phyloP scores from a whole-genome alignment of 1,284 basidiomycete genomes.

The Ustilago loliicola region DNA sequence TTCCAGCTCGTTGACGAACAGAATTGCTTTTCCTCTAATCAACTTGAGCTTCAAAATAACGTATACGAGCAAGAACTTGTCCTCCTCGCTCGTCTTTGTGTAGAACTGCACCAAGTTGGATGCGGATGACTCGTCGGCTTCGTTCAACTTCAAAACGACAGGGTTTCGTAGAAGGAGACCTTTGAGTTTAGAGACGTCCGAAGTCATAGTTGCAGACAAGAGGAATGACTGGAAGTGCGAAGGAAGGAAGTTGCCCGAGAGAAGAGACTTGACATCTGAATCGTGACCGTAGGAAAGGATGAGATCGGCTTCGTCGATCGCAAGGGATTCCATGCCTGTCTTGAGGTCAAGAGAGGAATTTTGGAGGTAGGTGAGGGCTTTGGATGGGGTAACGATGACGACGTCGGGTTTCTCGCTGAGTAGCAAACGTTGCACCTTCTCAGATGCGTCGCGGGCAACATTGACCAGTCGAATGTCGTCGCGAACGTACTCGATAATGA shows the following conservation, averaged over 20 bases:
- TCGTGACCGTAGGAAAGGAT: slow-evolving; percentile 96
- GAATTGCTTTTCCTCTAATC: slow-evolving; percentile 93
- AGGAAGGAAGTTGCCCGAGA: slow-evolving; percentile 80
- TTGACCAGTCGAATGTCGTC: slow-evolving; percentile 81
- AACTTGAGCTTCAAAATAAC: slow-evolving; percentile 94
- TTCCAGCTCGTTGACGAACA: slow-evolving; percentile 98
- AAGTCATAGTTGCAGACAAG: slow-evolving; percentile 98
- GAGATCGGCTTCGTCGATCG: slow-evolving; percentile 98
- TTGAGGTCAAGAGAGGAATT: slow-evolving; percentile 74
- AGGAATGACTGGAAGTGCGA: slow-evolving; percentile 93
- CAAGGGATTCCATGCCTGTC: slow-evolving; percentile 82
- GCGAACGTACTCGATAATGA: slow-evolving; percentile 81
- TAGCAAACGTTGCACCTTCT: slow-evolving; percentile 83
- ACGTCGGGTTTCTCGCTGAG: slow-evolving; percentile 93
- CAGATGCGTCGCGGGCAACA: slow-evolving; percentile 76
- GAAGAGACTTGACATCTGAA: slow-evolving; percentile 87
- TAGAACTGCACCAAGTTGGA: slow-evolving; percentile 63
- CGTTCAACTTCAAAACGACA: slow-evolving; percentile 74
- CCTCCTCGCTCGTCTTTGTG: slow-evolving; percentile 78
- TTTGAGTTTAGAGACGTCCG: slow-evolving; percentile 91
- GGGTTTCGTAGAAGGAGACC: slow-evolving; percentile 88
- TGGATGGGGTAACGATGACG: slow-evolving; percentile 89
- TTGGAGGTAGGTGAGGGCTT: slow-evolving; percentile 83
- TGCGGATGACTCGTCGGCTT: slow-evolving; percentile 42
- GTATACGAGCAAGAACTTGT: slow-evolving; percentile 95